Conservation (phyloP, 2,329 filamentous ascomycete species). For the Biscogniauxia sp. region DNA sequence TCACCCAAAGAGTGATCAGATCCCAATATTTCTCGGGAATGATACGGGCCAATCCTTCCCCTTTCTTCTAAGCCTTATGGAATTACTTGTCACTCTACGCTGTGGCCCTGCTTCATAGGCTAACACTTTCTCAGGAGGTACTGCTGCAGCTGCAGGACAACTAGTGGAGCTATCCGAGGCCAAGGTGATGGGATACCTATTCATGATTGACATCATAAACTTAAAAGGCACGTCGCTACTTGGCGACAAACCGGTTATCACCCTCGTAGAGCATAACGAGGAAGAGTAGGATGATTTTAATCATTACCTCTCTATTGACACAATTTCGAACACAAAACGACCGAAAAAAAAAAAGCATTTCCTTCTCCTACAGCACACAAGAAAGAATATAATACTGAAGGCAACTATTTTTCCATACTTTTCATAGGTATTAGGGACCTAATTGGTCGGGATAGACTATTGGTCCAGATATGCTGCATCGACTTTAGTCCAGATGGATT, state of each 20-base stretch:
- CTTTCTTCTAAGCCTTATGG: slow-evolving; percentile 5
- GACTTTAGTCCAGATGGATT: not conserved
- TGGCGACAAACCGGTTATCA: slow-evolving; percentile 71
- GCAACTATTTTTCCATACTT: not conserved
- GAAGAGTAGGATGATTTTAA: slow-evolving; percentile 22
- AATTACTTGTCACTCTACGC: slow-evolving; percentile 12
- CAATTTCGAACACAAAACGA: not conserved
- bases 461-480: not conserved
- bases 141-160: slow-evolving; percentile 80
- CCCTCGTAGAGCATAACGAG: slow-evolving; percentile 65
- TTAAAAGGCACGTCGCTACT: slow-evolving; percentile 91
- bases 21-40: not conserved
- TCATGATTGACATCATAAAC: slow-evolving; percentile 93
- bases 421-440: not conserved
- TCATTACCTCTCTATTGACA: not conserved
- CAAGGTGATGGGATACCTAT: slow-evolving; percentile 82
- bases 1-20: not conserved
- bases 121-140: slow-evolving; percentile 65
- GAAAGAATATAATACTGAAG: not conserved
- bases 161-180: slow-evolving; percentile 86
- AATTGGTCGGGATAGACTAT: not conserved
- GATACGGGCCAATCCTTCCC: not conserved
- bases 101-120: slow-evolving; percentile 18
- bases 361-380: not conserved
- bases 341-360: not conserved